Evolutionary conservation across 768 basidiomycete genomes (phyloP), one percentile per base, ranked within the genome.

Genomic region (Asterophora lycoperdoides): DNA sequence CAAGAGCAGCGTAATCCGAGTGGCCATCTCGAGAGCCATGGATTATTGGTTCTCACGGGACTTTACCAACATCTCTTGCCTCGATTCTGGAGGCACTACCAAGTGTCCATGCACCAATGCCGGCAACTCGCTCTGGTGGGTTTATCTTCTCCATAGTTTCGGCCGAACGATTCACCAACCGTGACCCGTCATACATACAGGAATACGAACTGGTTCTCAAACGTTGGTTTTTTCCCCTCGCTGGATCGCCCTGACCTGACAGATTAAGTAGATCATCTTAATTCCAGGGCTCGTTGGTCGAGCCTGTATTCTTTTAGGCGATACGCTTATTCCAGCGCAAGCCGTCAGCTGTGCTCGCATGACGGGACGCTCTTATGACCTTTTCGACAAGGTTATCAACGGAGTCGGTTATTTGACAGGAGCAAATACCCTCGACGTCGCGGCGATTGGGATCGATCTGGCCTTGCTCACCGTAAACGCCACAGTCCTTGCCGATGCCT

Each of bases 201-300:
- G 76, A 81, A 81, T 51, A 70, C 71, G 0, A 80, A 80, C 54
- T 80, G 78, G 78, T 77, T 67, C 56, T 70, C 68, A 4, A 78
- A 77, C 51, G 74, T 75, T 23, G 6, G 23, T 23, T 23, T 23
- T 23, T 6, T 3, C 6, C 23, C 23, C 3, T 23, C 23, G 23
- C 23, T 23, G 23, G 23, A 3, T 23, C 23, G 23, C 23, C 23
- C 33, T 47, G 8, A 20, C 41, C 40, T 15, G 46, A 44, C n/a
- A 17, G 5, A 46, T 8, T 41, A 5, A 19, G 47, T 50, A 84
- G 77, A 73, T 81, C 30, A 80, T 81, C 43, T 68, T 74, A 33
- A 75, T 79, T 15, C 80, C 80, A 0, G 64, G 61, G 41, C 64
- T 74, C 30, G 75, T 76, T 14, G 71, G 70, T 8, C 69, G 77